Evolutionary conservation across 805 yeast genomes (phyloP), one percentile per base, ranked within the genome.

Genomic region (Cyberlindnera xylosilytica): DNA sequence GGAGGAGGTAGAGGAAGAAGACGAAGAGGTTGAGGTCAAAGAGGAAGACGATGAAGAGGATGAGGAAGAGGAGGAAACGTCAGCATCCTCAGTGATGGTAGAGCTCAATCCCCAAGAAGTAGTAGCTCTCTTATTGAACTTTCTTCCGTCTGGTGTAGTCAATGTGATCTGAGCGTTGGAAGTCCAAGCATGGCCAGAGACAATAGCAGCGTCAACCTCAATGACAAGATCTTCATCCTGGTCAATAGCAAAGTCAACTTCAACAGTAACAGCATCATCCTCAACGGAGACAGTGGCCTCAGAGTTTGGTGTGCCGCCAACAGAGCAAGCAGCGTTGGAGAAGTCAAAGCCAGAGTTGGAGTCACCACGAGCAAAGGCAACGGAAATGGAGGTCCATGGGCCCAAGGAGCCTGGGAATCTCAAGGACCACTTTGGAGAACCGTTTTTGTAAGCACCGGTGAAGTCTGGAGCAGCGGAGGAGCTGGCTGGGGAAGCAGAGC

Each of bases 161-260:
- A 27, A 83, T 76, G 87, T 95, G 67, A 87, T 87, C 70, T 96
- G 96, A 61, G 96, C 93, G 64, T 95, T 96, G 52, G 93, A 96
- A 51, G 97, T 88, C 81, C 89, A 89, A 58, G 96, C 84, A 73
- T 89, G 90, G 63, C 96, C 96, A 75, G 96, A 9, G 6, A 12
- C 6, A 15, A 27, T 27, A 10, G 30, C 13, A 6, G 30, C 30
- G 13, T n/a, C 15, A 15, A 27, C 6, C 9, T 9, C 30, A 27
- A 27, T 12, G n/a, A 27, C 15, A 10, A 27, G n/a, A 6, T 10
- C 13, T 15, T 27, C 30, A n/a, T 10, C 6, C 6, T 10, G 6
- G 15, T 27, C 30, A 27, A 27, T n/a, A 12, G n/a, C 6, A 6
- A 9, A 7, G n/a, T 27, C 30, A 10, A 27, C n/a, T 10, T 10